Conservation (phyloP, 306 rosid genomes). For the Quercus variabilis region DNA sequence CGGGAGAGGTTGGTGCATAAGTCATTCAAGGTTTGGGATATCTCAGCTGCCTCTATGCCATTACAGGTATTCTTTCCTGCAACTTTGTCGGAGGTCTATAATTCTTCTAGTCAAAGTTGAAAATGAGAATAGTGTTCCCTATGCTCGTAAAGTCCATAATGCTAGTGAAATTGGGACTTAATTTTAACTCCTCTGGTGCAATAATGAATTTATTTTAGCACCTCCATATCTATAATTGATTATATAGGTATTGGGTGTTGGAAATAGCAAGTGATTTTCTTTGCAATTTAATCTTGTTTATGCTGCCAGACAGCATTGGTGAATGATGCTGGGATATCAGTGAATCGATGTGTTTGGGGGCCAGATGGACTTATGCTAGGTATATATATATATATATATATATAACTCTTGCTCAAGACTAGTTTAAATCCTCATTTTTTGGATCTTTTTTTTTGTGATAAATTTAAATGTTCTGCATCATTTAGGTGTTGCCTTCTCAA, state of each 20-base stretch:
- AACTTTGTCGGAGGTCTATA: neutral
- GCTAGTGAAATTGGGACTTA: neutral
- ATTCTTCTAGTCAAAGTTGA: neutral
- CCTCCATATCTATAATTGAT: neutral
- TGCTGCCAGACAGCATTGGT: constrained; percentile 32
- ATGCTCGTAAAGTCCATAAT: neutral
- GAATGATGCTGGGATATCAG: constrained; percentile 41
- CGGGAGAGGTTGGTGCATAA: constrained; percentile 39
- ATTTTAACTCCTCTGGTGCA: neutral
- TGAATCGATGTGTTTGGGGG: constrained; percentile 48
- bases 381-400: constrained; percentile 18
- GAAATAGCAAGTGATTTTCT: constrained; percentile 6
- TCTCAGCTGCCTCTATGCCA: constrained; percentile 28
- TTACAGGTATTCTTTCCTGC: constrained; percentile 27
- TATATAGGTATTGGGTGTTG: neutral
- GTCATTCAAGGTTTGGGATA: constrained; percentile 41
- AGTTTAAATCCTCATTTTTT: neutral
- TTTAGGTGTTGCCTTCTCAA: constrained; percentile 43
- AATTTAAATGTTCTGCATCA: neutral
- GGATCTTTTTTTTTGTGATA: neutral
- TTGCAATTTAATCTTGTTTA: neutral
- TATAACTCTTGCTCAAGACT: neutral
- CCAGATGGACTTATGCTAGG: constrained; percentile 44
- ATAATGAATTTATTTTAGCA: constrained; percentile 2
- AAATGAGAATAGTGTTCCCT: neutral